Base-by-base conservation (phyloP, 805 yeast species). In the Myxozyma nipponensis region DNA sequence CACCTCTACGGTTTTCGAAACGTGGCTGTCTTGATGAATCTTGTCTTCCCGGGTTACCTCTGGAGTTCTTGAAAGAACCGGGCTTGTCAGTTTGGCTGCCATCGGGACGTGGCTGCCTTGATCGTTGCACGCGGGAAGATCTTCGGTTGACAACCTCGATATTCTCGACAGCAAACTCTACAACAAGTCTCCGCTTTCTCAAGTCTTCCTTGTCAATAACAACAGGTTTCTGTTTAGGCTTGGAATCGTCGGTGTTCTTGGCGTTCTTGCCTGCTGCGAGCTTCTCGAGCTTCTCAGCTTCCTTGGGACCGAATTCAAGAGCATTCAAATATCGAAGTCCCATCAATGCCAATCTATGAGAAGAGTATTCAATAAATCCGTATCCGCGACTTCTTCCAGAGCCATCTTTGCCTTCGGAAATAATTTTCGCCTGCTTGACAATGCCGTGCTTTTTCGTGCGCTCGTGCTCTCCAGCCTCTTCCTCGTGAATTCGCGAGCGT, bases 301-400 rank as follows among this genome's bases (percentile, higher is more conserved):
- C 52, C 17, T 42, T 36, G 15, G 43, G 46, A n/a, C 55, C 54
- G 4, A 93, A 95, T 63, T 79, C 83, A 65, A 91, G 96, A 5
- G 95, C 96, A 67, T 93, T 93, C 67, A 93, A 76, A 96, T 96
- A 93, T 74, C 98, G 81, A 49, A 93, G 77, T 1, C 95, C 97
- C 97, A 89, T 90, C 59, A 93, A 76, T 0, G 98, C 98, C 56
- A 83, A 67, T 68, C 84, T 85, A 68, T 93, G 98, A 68, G 90
- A 95, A 69, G 89, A 82, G 68, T 77, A 89, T 70, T 93, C 98
- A 40, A 93, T 69, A 75, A 93, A 91, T 57, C 98, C 98, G 63
- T 91, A 93, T 54, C 98, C 98, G 74, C 97, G 83, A 64, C 93
- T 83, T 69, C 98, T 78, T 49, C 98, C 98, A 23, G 83, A 84